These are phyloP conservation scores for Neoarthrinium moseri DNA, from an alignment of 2,329 filamentous ascomycete genomes.

Conservation along the genomic window DNA sequence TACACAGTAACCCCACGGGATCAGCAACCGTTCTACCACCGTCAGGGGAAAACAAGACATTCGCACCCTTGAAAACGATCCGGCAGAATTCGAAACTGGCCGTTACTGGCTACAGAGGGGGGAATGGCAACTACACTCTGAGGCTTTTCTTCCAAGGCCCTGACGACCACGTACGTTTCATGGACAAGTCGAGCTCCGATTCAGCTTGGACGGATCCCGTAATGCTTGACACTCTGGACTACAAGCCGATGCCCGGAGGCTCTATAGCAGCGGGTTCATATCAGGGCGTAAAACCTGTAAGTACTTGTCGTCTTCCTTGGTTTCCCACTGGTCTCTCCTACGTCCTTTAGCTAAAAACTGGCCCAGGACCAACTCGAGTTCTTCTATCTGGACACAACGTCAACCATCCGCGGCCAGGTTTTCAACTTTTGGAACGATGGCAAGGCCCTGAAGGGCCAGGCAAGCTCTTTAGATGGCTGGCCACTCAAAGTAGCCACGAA, in stretches of 20 bases:
- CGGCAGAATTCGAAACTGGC: conserved; percentile 18
- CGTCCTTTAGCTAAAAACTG: too few relatives aligned
- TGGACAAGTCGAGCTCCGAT: conserved; percentile 15
- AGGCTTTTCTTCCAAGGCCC: conserved; percentile 20
- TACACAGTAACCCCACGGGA: not conserved
- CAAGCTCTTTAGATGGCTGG: conserved; percentile 17
- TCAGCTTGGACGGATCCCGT: conserved; percentile 18
- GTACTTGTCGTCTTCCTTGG: conserved; percentile 1
- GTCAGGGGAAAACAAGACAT: not conserved
- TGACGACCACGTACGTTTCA: conserved; percentile 17
- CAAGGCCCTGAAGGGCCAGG: conserved; percentile 13
- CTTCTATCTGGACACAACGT: conserved; percentile 19
- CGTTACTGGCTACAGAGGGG: conserved; percentile 17
- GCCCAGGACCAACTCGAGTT: conserved; percentile 18
- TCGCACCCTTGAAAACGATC: conserved; percentile 11
- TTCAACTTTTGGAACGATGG: conserved; percentile 16
- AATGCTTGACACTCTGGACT: conserved; percentile 16
- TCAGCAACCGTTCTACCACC: not conserved
- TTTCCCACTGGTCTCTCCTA: too few relatives aligned
- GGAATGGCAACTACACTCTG: conserved; percentile 15
- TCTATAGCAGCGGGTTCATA: conserved; percentile 19
- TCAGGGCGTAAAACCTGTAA: conserved; percentile 13
- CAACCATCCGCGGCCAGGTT: conserved; percentile 16
- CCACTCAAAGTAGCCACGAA: conserved; percentile 15
- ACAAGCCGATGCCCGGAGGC: conserved; percentile 16